phyloP scores from a whole-genome alignment of 1,139 yeast genomes.

The Geotrichum candidum region DNA sequence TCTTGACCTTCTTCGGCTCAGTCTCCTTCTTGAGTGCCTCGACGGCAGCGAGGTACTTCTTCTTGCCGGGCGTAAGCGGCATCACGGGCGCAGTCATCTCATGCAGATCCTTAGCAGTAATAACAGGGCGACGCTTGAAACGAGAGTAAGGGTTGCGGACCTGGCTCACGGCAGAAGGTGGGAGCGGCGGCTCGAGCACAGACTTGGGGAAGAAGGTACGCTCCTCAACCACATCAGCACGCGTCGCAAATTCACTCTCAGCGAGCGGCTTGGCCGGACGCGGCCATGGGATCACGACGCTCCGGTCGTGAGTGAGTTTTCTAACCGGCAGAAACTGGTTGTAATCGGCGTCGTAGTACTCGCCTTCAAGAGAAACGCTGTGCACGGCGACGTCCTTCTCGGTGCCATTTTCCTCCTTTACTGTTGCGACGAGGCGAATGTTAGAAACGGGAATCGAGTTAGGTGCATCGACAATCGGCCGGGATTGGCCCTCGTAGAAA shows the following conservation, averaged over 20 bases:
- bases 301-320: constrained; percentile 60
- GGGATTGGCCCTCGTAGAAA: constrained; percentile 69
- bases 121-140: constrained; percentile 31
- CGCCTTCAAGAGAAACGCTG: constrained; percentile 56
- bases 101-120: constrained; percentile 19
- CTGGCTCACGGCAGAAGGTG: constrained; percentile 57
- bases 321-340: constrained; percentile 72
- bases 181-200: constrained; percentile 62
- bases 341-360: constrained; percentile 67
- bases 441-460: constrained; percentile 56
- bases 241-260: constrained; percentile 54
- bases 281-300: constrained; percentile 85
- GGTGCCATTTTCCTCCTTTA: constrained; percentile 54
- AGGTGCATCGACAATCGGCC: constrained; percentile 58
- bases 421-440: constrained; percentile 72
- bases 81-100: constrained; percentile 50
- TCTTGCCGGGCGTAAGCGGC: constrained; percentile 46
- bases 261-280: constrained; percentile 55
- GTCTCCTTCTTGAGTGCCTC: constrained; percentile 9
- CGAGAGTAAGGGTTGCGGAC: constrained; percentile 68
- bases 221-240: constrained; percentile 54
- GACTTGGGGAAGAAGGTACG: constrained; percentile 72
- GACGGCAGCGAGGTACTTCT: constrained; percentile 11
- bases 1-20: constrained; percentile 1
- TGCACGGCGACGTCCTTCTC: constrained; percentile 65